Percentiles rank a stretch among this genome's conserved stretches.
phyloP scores from a whole-genome alignment of 2,329 filamentous ascomycete genomes.

The Anisogramma anomala region DNA sequence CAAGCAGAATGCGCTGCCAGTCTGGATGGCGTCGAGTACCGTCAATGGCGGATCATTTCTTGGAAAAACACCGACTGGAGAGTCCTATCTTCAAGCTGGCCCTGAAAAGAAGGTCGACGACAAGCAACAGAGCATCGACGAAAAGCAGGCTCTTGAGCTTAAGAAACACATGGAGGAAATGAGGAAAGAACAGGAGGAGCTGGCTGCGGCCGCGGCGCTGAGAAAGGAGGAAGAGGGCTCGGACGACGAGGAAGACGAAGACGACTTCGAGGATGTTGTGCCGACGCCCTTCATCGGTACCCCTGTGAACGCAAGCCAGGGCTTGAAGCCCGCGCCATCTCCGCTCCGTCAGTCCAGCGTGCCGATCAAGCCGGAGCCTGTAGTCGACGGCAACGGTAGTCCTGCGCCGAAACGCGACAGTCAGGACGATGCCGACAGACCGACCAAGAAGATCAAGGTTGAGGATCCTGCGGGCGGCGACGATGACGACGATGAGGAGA shows the following conservation, averaged over 20 bases:
- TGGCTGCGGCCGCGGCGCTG: constrained; percentile 33
- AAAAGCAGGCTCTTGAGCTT: constrained; percentile 45
- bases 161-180: constrained; percentile 58
- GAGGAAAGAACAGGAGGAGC: constrained; percentile 30
- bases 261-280: constrained; percentile 41
- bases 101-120: constrained; percentile 37
- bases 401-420: constrained; percentile 15
- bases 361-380: constrained; percentile 23
- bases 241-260: constrained; percentile 28
- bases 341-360: constrained; percentile 20
- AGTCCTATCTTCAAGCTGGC: constrained; percentile 26
- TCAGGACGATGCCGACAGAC: constrained; percentile 28
- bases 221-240: constrained; percentile 33
- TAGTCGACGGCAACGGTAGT: constrained; percentile 15
- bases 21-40: constrained; percentile 62
- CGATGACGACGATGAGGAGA: constrained; percentile 39
- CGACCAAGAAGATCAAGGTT: constrained; percentile 50
- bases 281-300: constrained; percentile 24
- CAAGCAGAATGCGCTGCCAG: constrained; percentile 56
- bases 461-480: constrained; percentile 29
- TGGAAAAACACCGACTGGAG: constrained; percentile 24
- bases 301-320: constrained; percentile 7
- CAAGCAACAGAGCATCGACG: constrained; percentile 25
- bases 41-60: constrained; percentile 52
- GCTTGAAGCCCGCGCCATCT: constrained; percentile 16